Evolutionary conservation across 176 grass and related monocot genomes (phyloP).

Genomic region (Lolium multiflorum): DNA sequence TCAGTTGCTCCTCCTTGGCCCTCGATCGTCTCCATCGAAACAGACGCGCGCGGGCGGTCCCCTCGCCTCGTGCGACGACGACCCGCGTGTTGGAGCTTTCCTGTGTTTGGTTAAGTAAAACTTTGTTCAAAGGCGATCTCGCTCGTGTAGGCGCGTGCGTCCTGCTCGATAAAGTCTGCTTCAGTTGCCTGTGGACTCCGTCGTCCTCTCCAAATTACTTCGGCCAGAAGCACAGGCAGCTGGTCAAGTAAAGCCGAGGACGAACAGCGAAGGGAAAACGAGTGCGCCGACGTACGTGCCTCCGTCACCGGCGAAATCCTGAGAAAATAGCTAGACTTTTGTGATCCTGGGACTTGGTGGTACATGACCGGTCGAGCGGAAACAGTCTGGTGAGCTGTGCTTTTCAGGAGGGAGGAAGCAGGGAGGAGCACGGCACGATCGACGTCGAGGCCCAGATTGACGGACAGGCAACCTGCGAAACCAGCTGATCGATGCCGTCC

Average conservation of each 20-base stretch:
- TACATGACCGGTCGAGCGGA: background rate
- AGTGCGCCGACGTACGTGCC: too few relatives aligned
- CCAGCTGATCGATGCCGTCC: background rate
- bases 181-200: background rate
- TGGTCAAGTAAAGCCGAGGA: background rate
- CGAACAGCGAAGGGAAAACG: background rate
- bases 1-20: too few relatives aligned
- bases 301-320: too few relatives aligned
- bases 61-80: too few relatives aligned
- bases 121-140: background rate
- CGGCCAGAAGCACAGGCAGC: conserved; percentile 4
- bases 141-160: background rate
- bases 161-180: background rate
- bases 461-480: background rate
- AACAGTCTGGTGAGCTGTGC: background rate
- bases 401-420: conserved; percentile 5
- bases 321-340: too few relatives aligned
- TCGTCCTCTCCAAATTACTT: conserved; percentile 1
- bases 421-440: conserved; percentile 14
- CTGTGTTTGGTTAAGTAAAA: background rate
- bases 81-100: too few relatives aligned
- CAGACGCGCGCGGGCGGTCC: too few relatives aligned
- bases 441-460: background rate
- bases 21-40: too few relatives aligned
- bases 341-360: too few relatives aligned